Base-by-base conservation (phyloP, 148 eudicot genomes). In the Pouteria glomerata region DNA sequence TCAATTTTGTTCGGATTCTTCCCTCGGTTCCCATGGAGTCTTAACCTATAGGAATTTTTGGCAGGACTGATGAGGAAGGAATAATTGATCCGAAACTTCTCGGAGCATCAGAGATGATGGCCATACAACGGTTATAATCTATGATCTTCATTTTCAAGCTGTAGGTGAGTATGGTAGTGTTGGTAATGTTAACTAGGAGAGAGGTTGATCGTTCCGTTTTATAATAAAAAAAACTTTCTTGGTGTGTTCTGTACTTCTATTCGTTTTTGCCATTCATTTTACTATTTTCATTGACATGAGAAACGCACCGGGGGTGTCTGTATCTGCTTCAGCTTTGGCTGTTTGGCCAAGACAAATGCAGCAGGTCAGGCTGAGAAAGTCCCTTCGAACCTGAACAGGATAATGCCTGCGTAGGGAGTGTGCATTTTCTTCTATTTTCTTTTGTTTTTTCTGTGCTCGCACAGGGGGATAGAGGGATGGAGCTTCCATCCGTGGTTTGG, bases 381-480 rank as follows among this genome's bases (percentile, higher is more conserved):
- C 96, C 96, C 96, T 93, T 93, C 50, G 98, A 83, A 90, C 98
- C 98, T 88, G 96, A 93, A 93, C 98, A 88, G 98, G 96, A 83
- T 87, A 93, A 90, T 93, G 77, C 98, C 96, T 93, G 98, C 98
- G 89, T 90, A 93, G 98, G 98, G 98, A 93, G 96, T 14, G 98
- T 93, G 96, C 96, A 64, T 78, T 82, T 88, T 78, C 80, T 78
- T 88, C 65, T 79, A 64, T 78, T 82, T 88, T 78, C 80, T 78
- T 88, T 68, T 79, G 48, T 68, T 51, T 74, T 80, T 74, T 83
- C 68, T 85, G 73, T 88, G 78, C 77, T 74, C 85, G 70, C 74
- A 76, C 91, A 85, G 89, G 89, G 79, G 77, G 26, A 71, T 64
- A 72, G 77, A 65, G 79, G 77, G 26, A 71, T 64, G 68, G 77